Evolutionary conservation across 2,329 filamentous ascomycete genomes (phyloP).

Genomic region (Scedosporium minutisporum): DNA sequence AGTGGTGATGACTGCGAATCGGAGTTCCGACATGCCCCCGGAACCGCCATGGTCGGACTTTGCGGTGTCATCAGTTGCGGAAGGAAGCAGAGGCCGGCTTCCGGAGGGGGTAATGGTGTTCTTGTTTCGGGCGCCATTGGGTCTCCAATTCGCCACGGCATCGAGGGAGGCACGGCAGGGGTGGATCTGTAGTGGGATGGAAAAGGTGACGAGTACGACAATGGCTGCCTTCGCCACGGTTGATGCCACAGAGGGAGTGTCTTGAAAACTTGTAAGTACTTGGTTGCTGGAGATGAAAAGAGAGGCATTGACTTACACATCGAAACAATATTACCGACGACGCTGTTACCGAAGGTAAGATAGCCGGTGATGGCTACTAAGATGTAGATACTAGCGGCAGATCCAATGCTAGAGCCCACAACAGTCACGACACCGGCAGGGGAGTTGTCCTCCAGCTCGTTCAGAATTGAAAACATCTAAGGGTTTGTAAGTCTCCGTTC

Average conservation of each 20-base stretch:
- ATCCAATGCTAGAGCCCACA: conserved; percentile 74
- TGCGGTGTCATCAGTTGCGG: not conserved
- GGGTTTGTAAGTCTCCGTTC: conserved; percentile 9
- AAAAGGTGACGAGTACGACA: conserved; percentile 91
- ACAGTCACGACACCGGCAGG: conserved; percentile 66
- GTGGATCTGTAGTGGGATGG: conserved; percentile 89
- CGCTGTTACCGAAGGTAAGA: conserved; percentile 82
- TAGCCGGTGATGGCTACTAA: conserved; percentile 93
- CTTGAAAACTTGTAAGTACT: conserved; percentile 21
- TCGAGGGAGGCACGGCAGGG: conserved; percentile 93
- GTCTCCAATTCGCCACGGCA: conserved; percentile 88
- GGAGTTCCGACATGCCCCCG: conserved; percentile 64
- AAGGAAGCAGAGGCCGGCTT: conserved; percentile 25
- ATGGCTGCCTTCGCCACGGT: conserved; percentile 94
- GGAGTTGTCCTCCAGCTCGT: conserved; percentile 82
- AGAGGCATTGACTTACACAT: conserved; percentile 57
- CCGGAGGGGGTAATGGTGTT: conserved; percentile 24
- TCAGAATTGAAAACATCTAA: conserved; percentile 97
- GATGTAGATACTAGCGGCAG: conserved; percentile 77
- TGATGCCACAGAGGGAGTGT: conserved; percentile 66
- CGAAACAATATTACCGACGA: conserved; percentile 85
- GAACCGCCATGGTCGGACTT: conserved; percentile 11
- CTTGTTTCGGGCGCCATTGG: conserved; percentile 31
- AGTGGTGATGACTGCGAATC: conserved; percentile 85
- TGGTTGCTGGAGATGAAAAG: no score